Evolutionary conservation across 257 asterid genomes (phyloP).

Genomic region (Salvia miltiorrhiza): DNA sequence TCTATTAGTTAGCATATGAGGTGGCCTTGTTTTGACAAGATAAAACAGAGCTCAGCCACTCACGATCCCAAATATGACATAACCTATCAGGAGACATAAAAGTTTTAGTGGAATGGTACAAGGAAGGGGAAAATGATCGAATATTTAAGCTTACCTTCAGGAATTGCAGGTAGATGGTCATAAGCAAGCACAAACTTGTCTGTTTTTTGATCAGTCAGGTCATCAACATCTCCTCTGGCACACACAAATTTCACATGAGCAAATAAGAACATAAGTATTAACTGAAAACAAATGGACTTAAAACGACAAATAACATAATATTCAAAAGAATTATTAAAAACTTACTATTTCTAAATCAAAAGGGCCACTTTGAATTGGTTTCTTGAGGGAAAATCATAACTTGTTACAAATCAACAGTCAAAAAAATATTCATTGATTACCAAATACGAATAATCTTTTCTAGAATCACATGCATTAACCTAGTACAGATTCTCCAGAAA

Average conservation of each 20-base stretch:
- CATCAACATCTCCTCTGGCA: conserved; percentile 53
- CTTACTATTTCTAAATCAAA: not conserved
- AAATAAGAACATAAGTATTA: conserved; percentile 10
- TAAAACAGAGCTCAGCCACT: not conserved
- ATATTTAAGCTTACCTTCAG: conserved; percentile 56
- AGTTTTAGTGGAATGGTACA: not conserved
- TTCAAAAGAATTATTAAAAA: not conserved
- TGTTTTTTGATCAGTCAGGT: conserved; percentile 32
- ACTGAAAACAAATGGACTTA: not conserved
- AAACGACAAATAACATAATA: not conserved
- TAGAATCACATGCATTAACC: conserved; percentile 10
- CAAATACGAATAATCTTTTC: conserved; percentile 15
- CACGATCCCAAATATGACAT: not conserved
- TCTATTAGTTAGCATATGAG: not conserved
- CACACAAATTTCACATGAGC: conserved; percentile 29
- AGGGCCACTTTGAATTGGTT: not conserved
- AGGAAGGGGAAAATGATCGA: not conserved
- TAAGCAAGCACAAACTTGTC: conserved; percentile 54
- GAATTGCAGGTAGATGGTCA: conserved; percentile 51
- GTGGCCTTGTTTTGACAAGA: not conserved
- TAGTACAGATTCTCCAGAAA: not conserved
- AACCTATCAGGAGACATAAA: not conserved
- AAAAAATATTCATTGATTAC: not conserved
- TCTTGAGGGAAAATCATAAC: not conserved
- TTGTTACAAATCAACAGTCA: not conserved